Evolutionary conservation across 345 rosid genomes (phyloP).

Genomic region (Dipteronia sinensis): DNA sequence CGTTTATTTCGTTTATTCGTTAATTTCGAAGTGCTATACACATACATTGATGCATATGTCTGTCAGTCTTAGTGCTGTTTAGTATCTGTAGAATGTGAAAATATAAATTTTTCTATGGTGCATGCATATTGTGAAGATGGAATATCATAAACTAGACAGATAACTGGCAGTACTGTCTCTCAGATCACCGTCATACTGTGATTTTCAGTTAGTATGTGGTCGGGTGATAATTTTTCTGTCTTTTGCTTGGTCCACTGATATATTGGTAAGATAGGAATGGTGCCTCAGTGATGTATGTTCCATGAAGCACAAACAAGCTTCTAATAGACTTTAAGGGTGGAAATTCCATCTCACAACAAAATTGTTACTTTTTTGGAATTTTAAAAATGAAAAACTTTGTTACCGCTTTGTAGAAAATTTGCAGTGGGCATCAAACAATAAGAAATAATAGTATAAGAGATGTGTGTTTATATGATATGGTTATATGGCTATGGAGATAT

Average conservation of each 20-base stretch:
- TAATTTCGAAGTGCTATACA: background rate
- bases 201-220: slow-evolving; percentile 1
- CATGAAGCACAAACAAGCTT: no score
- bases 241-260: background rate
- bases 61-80: background rate
- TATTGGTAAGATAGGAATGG: background rate
- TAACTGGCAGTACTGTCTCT: background rate
- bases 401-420: no score
- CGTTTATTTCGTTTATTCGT: no score
- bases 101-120: background rate
- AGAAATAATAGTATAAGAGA: no score
- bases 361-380: no score
- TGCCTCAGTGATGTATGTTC: no score
- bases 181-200: background rate
- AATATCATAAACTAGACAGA: background rate
- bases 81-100: background rate
- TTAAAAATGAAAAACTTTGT: no score
- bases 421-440: no score
- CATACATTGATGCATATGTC: background rate
- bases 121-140: background rate
- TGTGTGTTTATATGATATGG: no score
- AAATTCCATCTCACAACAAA: no score
- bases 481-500: no score
- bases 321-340: no score
- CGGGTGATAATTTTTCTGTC: background rate